Evolutionary conservation across 2,329 filamentous ascomycete genomes (phyloP).

Genomic region (Botrytis porri): DNA sequence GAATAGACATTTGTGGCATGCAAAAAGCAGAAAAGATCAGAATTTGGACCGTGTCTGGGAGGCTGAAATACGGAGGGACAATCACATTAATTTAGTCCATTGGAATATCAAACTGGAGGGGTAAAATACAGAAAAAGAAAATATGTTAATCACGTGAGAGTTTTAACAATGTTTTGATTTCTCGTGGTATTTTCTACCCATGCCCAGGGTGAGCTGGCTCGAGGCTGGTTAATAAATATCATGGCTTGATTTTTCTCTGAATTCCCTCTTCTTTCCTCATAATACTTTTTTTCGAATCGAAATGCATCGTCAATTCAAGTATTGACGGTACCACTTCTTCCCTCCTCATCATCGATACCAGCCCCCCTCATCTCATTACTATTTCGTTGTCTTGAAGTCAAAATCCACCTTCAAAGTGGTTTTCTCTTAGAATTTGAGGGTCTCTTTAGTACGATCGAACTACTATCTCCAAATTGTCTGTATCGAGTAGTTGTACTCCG

Average conservation of each 20-base stretch:
- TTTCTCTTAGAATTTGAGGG: not conserved
- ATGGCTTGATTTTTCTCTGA: no score
- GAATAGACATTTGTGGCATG: not conserved
- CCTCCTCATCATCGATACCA: not conserved
- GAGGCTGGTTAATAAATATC: not conserved
- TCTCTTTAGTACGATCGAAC: not conserved
- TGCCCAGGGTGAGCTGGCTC: not conserved
- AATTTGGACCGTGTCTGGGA: constrained; percentile 1
- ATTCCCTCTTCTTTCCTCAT: not conserved
- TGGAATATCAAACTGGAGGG: not conserved
- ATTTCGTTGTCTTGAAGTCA: not conserved
- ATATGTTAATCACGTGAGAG: not conserved
- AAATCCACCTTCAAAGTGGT: not conserved
- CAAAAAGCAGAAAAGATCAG: not conserved
- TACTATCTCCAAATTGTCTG: not conserved
- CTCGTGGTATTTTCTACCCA: not conserved
- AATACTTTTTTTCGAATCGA: not conserved
- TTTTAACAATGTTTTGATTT: not conserved
- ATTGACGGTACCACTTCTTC: not conserved
- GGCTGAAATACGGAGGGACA: not conserved
- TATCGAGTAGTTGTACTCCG: not conserved
- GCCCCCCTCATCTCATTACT: not conserved
- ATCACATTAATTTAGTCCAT: not conserved
- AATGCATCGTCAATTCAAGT: not conserved
- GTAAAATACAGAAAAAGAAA: not conserved